These are phyloP conservation scores for Ophiorrhiza pumila DNA, from an alignment of 257 asterid genomes.

Conservation along the genomic window DNA sequence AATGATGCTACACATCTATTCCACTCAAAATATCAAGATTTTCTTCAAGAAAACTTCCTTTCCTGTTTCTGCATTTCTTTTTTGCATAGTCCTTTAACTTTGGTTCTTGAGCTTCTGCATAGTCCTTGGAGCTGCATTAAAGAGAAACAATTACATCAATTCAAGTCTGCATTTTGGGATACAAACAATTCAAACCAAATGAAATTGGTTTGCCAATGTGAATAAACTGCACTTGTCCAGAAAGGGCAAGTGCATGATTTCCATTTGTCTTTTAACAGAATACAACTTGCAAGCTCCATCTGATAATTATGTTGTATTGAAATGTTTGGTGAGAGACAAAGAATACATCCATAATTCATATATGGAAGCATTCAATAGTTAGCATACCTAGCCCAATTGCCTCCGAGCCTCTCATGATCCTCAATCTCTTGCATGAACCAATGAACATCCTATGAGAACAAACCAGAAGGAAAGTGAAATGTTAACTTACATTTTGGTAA, in stretches of 20 bases:
- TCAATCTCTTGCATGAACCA: constrained; percentile 71
- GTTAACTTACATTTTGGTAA: neutral
- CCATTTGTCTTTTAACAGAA: neutral
- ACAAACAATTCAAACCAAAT: neutral
- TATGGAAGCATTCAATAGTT: neutral
- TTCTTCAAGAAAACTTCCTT: neutral
- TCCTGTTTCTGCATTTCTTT: neutral
- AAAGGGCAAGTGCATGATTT: neutral
- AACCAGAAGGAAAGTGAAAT: constrained; percentile 3
- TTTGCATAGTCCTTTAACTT: neutral
- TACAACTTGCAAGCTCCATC: neutral
- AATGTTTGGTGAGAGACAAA: neutral
- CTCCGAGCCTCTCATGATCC: constrained; percentile 89
- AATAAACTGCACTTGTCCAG: neutral
- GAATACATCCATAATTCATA: neutral
- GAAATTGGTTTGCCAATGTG: neutral
- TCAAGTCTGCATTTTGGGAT: neutral
- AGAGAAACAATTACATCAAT: constrained; percentile 3
- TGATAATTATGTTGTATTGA: neutral
- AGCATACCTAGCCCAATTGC: constrained; percentile 78
- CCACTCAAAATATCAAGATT: constrained; percentile 10
- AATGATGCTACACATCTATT: constrained; percentile 15
- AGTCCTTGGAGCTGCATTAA: constrained; percentile 69
- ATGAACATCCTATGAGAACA: constrained; percentile 64
- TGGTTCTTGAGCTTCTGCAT: constrained; percentile 61